Percentiles rank a stretch among this genome's conserved stretches.
phyloP scores from a whole-genome alignment of 257 asterid species.

The Jasminum sambac region DNA sequence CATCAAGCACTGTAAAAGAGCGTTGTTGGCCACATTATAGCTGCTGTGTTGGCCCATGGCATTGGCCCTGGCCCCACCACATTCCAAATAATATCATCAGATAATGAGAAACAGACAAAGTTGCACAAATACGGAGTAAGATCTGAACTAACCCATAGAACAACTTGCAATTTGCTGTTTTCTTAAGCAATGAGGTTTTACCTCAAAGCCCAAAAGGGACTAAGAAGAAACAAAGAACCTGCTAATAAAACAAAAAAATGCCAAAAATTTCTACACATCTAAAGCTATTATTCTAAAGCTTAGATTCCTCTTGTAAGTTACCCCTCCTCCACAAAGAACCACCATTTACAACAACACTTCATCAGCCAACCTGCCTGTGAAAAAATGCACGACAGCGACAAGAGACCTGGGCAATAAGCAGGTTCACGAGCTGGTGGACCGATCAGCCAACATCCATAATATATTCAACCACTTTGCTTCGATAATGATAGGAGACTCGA shows the following conservation, averaged over 20 bases:
- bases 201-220: background rate
- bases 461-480: constrained; percentile 3
- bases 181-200: background rate
- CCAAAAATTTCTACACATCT: background rate
- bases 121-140: background rate
- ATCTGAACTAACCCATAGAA: background rate
- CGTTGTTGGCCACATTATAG: too few relatives aligned
- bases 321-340: background rate
- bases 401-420: background rate
- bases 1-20: too few relatives aligned
- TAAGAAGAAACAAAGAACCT: background rate
- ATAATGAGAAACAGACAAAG: background rate
- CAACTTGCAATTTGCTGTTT: background rate
- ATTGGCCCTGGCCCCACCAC: too few relatives aligned
- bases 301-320: background rate
- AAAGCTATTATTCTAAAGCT: background rate
- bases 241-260: background rate
- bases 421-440: background rate
- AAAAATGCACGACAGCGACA: background rate
- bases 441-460: background rate
- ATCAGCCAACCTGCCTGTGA: background rate
- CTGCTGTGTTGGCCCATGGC: too few relatives aligned
- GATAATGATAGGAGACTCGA: background rate
- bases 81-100: background rate
- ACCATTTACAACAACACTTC: background rate